Evolutionary conservation across 192 early-diverging fungal genomes (phyloP).

Genomic region (Chytriomyces sp.): DNA sequence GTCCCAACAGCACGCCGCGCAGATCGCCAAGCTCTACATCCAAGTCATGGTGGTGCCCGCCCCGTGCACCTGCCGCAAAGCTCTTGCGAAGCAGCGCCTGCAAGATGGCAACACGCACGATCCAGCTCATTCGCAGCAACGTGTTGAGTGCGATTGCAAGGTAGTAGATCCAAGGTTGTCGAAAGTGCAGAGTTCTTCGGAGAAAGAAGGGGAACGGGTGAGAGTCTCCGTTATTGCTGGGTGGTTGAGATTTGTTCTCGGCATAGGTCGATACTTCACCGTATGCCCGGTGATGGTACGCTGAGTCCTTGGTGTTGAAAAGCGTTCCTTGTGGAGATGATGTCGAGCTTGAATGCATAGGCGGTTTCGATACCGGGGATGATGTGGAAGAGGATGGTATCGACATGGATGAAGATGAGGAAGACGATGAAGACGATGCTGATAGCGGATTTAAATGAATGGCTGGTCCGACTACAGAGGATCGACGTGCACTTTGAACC

Average conservation of each 20-base stretch:
- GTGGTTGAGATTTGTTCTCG: conserved; percentile 23
- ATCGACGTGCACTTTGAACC: neutral
- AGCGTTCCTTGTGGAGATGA: neutral
- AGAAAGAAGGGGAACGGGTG: conserved; percentile 52
- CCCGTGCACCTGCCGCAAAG: neutral
- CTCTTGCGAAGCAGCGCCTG: conserved; percentile 39
- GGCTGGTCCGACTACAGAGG: conserved; percentile 33
- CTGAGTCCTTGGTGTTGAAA: too few species aligned
- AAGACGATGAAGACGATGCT: neutral
- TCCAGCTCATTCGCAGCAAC: conserved; percentile 85
- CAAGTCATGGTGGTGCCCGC: neutral
- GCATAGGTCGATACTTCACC: too few species aligned
- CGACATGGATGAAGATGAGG: neutral
- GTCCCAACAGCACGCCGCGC: conserved; percentile 68
- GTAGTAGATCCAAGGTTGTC: conserved; percentile 70
- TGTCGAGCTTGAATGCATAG: neutral
- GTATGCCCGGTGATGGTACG: too few species aligned
- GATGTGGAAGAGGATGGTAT: neutral
- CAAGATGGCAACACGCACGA: conserved; percentile 63
- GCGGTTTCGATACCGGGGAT: too few species aligned
- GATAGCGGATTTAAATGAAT: conserved; percentile 2
- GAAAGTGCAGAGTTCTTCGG: conserved; percentile 72
- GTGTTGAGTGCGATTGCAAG: conserved; percentile 79
- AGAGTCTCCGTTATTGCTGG: conserved; percentile 16
- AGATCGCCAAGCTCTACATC: conserved; percentile 60